phyloP scores from a whole-genome alignment of 306 rosid genomes.

The Lathyrus aphaca region DNA sequence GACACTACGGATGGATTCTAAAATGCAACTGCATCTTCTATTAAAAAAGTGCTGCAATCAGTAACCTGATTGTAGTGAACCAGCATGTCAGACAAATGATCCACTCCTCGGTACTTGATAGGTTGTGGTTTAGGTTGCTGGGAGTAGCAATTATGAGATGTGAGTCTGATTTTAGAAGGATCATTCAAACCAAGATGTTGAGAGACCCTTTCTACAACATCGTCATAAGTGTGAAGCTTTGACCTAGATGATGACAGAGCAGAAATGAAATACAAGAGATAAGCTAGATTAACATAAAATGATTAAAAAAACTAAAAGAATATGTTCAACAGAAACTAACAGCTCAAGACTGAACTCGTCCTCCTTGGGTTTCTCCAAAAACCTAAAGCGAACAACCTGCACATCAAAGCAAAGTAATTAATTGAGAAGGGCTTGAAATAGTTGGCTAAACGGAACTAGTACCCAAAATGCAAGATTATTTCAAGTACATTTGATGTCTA shows the following conservation, averaged over 20 bases:
- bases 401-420: conserved; percentile 34
- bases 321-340: conserved; percentile 52
- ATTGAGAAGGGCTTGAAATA: conserved; percentile 13
- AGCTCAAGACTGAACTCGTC: conserved; percentile 82
- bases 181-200: conserved; percentile 62
- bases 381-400: conserved; percentile 88
- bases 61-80: conserved; percentile 79
- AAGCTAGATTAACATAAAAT: neutral
- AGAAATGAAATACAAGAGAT: conserved; percentile 15
- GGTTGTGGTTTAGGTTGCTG: conserved; percentile 39
- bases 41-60: neutral
- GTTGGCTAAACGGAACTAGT: neutral
- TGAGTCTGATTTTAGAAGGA: conserved; percentile 76
- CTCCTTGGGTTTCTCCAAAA: conserved; percentile 87
- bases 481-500: neutral
- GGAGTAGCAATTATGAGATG: conserved; percentile 76
- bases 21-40: conserved; percentile 1
- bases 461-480: neutral
- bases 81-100: conserved; percentile 79
- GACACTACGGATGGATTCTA: neutral
- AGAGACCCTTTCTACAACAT: conserved; percentile 75
- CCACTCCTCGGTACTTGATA: conserved; percentile 56
- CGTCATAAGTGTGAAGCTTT: conserved; percentile 47
- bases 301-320: neutral
- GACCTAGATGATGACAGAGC: conserved; percentile 53